These are phyloP conservation scores for Tolypocladium tundrense DNA, from an alignment of 2,329 filamentous ascomycete species.

Conservation along the genomic window DNA sequence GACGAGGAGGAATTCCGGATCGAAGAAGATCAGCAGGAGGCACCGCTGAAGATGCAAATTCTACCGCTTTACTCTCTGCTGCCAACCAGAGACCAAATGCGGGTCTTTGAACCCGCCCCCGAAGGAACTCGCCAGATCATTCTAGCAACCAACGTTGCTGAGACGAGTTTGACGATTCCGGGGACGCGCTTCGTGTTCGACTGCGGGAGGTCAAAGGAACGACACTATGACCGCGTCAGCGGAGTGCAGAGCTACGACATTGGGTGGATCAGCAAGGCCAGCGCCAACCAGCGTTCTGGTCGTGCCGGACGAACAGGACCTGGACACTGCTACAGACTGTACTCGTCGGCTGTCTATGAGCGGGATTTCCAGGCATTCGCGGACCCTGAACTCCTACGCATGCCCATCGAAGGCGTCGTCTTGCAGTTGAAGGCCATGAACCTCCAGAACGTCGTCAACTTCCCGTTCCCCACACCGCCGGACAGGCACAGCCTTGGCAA, in stretches of 20 bases:
- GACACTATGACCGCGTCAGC: conserved; percentile 75
- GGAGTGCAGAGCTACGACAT: conserved; percentile 95
- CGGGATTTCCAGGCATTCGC: conserved; percentile 79
- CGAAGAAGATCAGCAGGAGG: conserved; percentile 47
- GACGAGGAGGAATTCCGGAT: conserved; percentile 59
- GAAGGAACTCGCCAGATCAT: conserved; percentile 78
- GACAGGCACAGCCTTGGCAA: conserved; percentile 64
- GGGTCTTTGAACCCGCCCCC: conserved; percentile 77
- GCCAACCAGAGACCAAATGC: conserved; percentile 81
- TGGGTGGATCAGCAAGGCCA: conserved; percentile 96
- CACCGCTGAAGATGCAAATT: conserved; percentile 68
- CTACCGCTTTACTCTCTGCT: conserved; percentile 91
- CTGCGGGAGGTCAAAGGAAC: conserved; percentile 84
- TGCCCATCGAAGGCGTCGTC: conserved; percentile 87
- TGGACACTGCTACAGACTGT: conserved; percentile 90
- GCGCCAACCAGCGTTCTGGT: conserved; percentile 81
- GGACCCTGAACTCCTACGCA: conserved; percentile 79
- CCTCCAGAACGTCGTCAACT: conserved; percentile 80
- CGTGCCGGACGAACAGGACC: conserved; percentile 92
- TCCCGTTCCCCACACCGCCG: conserved; percentile 90
- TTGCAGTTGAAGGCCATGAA: conserved; percentile 93
- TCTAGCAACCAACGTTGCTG: conserved; percentile 89
- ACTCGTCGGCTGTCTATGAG: conserved; percentile 90
- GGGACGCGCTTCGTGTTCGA: conserved; percentile 95
- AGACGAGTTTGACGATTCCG: conserved; percentile 94